These are phyloP conservation scores for Phialophora expanda DNA, from an alignment of 2,329 filamentous ascomycete species.

Conservation along the genomic window DNA sequence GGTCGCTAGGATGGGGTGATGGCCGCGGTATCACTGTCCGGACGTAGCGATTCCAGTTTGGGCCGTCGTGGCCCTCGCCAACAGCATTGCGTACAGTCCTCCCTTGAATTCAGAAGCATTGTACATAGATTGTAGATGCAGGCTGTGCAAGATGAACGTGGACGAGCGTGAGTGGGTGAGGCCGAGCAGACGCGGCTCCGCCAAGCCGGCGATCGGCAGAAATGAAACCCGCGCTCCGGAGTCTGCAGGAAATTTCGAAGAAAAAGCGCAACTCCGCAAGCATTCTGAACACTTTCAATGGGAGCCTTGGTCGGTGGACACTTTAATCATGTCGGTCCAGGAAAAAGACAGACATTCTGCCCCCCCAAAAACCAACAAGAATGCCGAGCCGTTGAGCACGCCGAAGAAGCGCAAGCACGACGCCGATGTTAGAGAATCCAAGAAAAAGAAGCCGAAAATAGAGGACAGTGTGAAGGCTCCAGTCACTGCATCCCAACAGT, in stretches of 20 bases:
- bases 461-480: conserved; percentile 6
- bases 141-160: background rate
- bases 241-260: conserved; percentile 6
- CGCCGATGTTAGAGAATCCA: conserved; percentile 29
- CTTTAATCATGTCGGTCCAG: conserved; percentile 24
- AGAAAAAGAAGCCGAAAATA: conserved; percentile 31
- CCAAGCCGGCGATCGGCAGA: background rate
- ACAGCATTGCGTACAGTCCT: background rate
- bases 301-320: background rate
- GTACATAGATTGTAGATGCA: background rate
- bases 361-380: background rate
- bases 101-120: background rate
- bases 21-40: background rate
- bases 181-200: no score
- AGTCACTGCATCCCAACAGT: background rate
- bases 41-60: background rate
- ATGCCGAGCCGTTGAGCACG: conserved; percentile 13
- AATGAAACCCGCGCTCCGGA: background rate
- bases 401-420: conserved; percentile 37
- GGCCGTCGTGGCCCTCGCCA: background rate
- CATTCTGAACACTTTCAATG: background rate
- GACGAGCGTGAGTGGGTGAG: background rate
- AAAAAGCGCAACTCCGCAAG: background rate
- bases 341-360: conserved; percentile 13
- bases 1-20: background rate